Evolutionary conservation across 371 early-diverging fungal species (phyloP).

Genomic region (Mortierella sp.): DNA sequence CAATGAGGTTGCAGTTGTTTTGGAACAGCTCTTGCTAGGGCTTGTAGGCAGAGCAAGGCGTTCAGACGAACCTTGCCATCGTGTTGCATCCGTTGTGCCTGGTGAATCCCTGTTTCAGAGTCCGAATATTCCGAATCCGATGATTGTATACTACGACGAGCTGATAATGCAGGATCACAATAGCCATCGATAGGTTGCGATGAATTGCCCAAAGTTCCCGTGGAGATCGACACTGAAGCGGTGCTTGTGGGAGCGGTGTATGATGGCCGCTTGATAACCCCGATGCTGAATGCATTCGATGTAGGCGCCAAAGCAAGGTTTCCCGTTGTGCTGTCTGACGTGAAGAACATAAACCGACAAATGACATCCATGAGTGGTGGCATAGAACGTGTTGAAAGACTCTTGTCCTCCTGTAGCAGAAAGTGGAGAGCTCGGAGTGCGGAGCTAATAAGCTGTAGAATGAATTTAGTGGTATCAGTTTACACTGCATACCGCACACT

Average conservation of each 20-base stretch:
- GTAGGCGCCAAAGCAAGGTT: background rate
- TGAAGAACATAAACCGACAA: constrained; percentile 47
- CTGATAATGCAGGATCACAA: constrained; percentile 3
- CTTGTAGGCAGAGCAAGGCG: constrained; percentile 48
- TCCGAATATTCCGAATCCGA: constrained; percentile 58
- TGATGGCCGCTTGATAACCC: constrained; percentile 42
- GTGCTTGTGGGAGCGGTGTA: constrained; percentile 21
- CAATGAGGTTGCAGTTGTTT: constrained; percentile 57
- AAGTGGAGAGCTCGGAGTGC: constrained; percentile 56
- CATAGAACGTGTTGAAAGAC: constrained; percentile 25
- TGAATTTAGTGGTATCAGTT: background rate
- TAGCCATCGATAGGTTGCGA: background rate
- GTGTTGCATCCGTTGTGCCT: constrained; percentile 36
- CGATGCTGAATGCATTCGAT: constrained; percentile 18
- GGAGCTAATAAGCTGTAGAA: constrained; percentile 49
- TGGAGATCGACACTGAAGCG: constrained; percentile 18
- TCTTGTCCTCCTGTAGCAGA: constrained; percentile 49
- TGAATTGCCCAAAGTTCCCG: constrained; percentile 1
- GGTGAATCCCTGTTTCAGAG: constrained; percentile 36
- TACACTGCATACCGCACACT: background rate
- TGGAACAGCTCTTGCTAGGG: constrained; percentile 34
- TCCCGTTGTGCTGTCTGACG: constrained; percentile 21
- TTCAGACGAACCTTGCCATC: constrained; percentile 57
- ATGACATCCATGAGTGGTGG: constrained; percentile 49
- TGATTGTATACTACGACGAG: constrained; percentile 33